phyloP scores from a whole-genome alignment of 352 stramenopile species.

The Phytophthora constricta region DNA sequence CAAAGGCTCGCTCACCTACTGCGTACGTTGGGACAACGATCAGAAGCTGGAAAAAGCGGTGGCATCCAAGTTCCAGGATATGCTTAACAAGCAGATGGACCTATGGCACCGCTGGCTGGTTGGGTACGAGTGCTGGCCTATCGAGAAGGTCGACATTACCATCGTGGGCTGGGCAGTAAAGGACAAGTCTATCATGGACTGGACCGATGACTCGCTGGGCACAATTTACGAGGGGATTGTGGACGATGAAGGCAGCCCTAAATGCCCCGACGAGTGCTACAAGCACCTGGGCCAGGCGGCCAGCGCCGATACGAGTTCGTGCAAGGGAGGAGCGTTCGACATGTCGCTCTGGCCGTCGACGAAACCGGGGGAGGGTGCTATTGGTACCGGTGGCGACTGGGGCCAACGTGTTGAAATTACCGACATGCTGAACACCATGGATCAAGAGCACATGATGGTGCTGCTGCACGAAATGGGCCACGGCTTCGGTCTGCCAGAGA shows the following conservation, averaged over 20 bases:
- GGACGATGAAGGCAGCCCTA: constrained; percentile 32
- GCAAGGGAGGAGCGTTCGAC: constrained; percentile 31
- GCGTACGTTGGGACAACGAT: background rate
- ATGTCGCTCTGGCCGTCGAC: constrained; percentile 38
- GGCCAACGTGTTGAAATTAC: too few relatives aligned
- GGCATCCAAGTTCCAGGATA: constrained; percentile 5
- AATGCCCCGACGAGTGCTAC: constrained; percentile 47
- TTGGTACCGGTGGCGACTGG: constrained; percentile 20
- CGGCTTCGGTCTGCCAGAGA: too few relatives aligned
- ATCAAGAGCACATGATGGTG: constrained; percentile 23
- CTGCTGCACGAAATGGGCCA: constrained; percentile 39
- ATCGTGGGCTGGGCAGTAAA: constrained; percentile 44
- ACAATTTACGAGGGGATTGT: constrained; percentile 44
- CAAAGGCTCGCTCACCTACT: too few relatives aligned
- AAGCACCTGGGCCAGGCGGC: constrained; percentile 40
- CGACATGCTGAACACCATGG: constrained; percentile 25
- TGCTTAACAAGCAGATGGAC: constrained; percentile 16
- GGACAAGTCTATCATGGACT: constrained; percentile 45
- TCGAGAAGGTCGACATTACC: constrained; percentile 36
- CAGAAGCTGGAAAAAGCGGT: background rate
- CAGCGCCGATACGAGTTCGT: too few relatives aligned
- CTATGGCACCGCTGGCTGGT: constrained; percentile 12
- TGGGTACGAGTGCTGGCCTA: constrained; percentile 33
- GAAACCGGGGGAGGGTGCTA: constrained; percentile 5
- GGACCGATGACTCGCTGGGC: constrained; percentile 43